Evolutionary conservation across 139 green algal species (phyloP), one percentile per base, ranked within the genome.

Genomic region (Ettlia oleoabundans): DNA sequence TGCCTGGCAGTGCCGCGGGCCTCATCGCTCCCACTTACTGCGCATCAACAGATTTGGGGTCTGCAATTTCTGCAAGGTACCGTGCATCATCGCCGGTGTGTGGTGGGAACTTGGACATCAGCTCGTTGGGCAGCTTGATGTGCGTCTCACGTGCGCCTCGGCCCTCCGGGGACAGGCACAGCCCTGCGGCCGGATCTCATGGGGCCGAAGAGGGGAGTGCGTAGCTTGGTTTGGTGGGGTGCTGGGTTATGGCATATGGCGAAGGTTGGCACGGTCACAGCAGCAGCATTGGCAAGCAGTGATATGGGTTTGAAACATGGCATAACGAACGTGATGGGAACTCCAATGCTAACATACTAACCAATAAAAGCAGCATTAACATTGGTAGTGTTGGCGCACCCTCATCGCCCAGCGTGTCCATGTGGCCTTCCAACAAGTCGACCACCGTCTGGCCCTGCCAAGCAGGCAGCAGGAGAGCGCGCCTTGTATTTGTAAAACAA

Each of bases 391-490:
- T 24, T 42, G 70, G 55, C 42, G 30, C 62, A 80, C 63, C 58
- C 53, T 81, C 80, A 1, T 78, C 76, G 1, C 80, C 80, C 30
- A 86, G 55, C n/a, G 41, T 76, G 30, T 72, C 73, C 35, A 67
- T 81, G 41, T 86, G 65, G 1, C 70, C 65, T 42, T 78, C 62
- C 52, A 88, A 42, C 52, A 88, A 30, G 2, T 86, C 80, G 61
- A 82, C 76, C 13, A 88, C 30, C 22, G 28, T 72, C 72, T 87
- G 80, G 1, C 84, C 84, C 55, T n/a, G n/a, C n/a, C n/a, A n/a
- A n/a, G n/a, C n/a, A n/a, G n/a, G n/a, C n/a, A n/a, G n/a, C n/a
- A n/a, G n/a, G n/a, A n/a, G n/a, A n/a, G n/a, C n/a, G n/a, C n/a
- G n/a, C n/a, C n/a, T n/a, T n/a, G n/a, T n/a, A n/a, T n/a, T n/a